Conservation (phyloP, 179 eudicot genomes). For the Patellifolia procumbens region DNA sequence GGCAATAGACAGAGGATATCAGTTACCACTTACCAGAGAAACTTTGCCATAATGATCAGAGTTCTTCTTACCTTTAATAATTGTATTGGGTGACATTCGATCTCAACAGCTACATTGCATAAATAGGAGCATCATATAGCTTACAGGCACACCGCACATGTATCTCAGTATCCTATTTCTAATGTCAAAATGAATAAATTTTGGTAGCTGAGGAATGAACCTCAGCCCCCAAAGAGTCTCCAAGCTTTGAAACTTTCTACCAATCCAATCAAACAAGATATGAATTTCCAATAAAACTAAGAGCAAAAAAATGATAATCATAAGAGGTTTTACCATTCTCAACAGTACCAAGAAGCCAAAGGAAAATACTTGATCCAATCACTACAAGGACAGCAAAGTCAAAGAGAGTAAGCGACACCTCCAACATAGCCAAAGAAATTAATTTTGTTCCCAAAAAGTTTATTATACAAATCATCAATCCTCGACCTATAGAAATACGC, state of each 20-base stretch:
- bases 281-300: background rate
- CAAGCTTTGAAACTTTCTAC: background rate
- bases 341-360: background rate
- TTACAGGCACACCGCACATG: background rate
- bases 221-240: background rate
- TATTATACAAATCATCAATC: conserved; percentile 11
- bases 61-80: background rate
- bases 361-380: background rate
- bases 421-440: background rate
- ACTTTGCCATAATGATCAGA: background rate
- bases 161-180: background rate
- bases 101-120: background rate
- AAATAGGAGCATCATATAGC: background rate
- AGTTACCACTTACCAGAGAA: background rate
- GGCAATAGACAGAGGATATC: background rate
- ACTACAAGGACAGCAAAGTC: background rate
- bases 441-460: background rate
- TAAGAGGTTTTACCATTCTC: background rate
- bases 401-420: background rate
- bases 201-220: background rate
- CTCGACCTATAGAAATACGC: background rate
- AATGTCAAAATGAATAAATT: background rate
- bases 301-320: background rate
- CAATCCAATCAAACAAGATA: background rate
- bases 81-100: background rate